Evolutionary conservation across 805 yeast genomes (phyloP).

Genomic region (Hanseniaspora hatyaiensis): DNA sequence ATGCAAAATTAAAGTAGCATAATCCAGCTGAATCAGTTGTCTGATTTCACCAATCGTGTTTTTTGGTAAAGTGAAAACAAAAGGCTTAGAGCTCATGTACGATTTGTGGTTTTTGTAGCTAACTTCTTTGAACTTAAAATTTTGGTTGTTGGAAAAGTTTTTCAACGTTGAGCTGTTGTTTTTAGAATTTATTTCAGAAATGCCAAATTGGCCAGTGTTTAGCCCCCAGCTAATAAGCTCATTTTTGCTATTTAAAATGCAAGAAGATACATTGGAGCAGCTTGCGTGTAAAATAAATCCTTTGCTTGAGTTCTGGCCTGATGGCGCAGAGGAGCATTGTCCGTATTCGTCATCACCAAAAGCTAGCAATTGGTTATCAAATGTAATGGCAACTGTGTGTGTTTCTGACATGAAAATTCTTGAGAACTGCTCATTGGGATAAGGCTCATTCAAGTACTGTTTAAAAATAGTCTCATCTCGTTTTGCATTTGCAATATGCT

Average conservation of each 20-base stretch:
- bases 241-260: slow-evolving; percentile 41
- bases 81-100: slow-evolving; percentile 20
- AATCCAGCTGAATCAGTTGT: slow-evolving; percentile 52
- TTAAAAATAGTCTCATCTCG: not conserved
- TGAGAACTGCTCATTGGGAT: slow-evolving; percentile 25
- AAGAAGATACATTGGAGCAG: slow-evolving; percentile 59
- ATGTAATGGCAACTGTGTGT: slow-evolving; percentile 51
- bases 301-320: slow-evolving; percentile 19
- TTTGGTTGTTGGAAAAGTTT: not conserved
- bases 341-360: slow-evolving; percentile 69
- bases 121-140: slow-evolving; percentile 17
- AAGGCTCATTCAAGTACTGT: slow-evolving; percentile 3
- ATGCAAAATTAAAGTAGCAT: slow-evolving; percentile 55
- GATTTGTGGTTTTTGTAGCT: slow-evolving; percentile 38
- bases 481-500: slow-evolving; percentile 33
- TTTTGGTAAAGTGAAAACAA: not conserved
- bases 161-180: slow-evolving; percentile 26
- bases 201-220: slow-evolving; percentile 72
- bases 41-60: slow-evolving; percentile 31
- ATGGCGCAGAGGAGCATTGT: slow-evolving; percentile 34
- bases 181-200: slow-evolving; percentile 30
- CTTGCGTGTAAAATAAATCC: slow-evolving; percentile 33
- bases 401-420: slow-evolving; percentile 47
- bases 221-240: slow-evolving; percentile 61
- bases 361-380: slow-evolving; percentile 43